Evolutionary conservation across 345 rosid species (phyloP).

Genomic region (Arabis alpina): DNA sequence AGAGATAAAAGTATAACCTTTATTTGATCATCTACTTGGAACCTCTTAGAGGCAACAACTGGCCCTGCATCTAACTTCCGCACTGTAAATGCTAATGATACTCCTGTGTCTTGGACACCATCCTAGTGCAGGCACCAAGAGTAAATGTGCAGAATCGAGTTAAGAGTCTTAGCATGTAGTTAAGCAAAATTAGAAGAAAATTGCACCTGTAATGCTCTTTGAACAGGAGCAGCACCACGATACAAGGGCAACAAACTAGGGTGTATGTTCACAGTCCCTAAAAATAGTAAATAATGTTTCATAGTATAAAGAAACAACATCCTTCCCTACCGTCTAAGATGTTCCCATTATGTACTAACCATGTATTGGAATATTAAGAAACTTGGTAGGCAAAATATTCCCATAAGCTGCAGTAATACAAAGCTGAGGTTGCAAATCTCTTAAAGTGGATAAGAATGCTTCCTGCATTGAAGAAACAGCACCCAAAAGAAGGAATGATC

Average conservation of each 20-base stretch:
- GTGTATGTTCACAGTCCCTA: constrained; percentile 96
- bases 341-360: constrained; percentile 57
- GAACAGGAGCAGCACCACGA: constrained; percentile 98
- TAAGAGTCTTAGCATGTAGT: constrained; percentile 8
- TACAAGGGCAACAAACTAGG: constrained; percentile 88
- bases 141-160: constrained; percentile 27
- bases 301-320: background rate
- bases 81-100: constrained; percentile 84
- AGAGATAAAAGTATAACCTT: constrained; percentile 53
- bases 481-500: constrained; percentile 8
- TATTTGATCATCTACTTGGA: constrained; percentile 75
- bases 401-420: constrained; percentile 98
- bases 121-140: constrained; percentile 57
- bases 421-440: constrained; percentile 84
- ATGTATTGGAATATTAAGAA: constrained; percentile 73
- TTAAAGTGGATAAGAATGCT: constrained; percentile 61
- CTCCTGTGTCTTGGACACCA: constrained; percentile 90
- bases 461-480: constrained; percentile 51
- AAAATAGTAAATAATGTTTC: constrained; percentile 1
- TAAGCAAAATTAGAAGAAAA: background rate
- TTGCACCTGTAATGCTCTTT: constrained; percentile 80
- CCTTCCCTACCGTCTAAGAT: background rate
- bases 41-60: constrained; percentile 62
- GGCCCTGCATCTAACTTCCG: constrained; percentile 94
- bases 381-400: constrained; percentile 82